Evolutionary conservation across 495 filamentous ascomycete species (phyloP).

Genomic region (Penicillium goetzii): DNA sequence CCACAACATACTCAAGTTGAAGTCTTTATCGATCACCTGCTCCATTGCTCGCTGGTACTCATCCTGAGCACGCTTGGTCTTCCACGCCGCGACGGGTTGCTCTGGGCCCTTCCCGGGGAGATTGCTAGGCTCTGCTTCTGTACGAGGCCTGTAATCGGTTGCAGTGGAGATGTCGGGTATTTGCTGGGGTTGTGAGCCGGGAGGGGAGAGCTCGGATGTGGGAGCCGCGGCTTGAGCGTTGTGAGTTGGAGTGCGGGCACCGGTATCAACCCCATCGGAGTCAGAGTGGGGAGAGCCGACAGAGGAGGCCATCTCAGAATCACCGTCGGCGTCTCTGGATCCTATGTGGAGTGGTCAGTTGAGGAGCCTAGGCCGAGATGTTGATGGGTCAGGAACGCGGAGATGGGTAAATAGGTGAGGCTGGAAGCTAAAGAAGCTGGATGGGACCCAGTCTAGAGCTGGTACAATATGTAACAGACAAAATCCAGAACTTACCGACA

Average conservation of each 20-base stretch:
- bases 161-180: conserved; percentile 14
- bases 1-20: conserved; percentile 46
- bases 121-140: background rate
- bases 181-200: conserved; percentile 52
- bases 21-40: conserved; percentile 52
- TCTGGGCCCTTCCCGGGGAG: conserved; percentile 27
- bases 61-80: conserved; percentile 61
- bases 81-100: conserved; percentile 58
- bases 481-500: conserved; percentile 20
- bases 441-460: background rate
- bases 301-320: conserved; percentile 62
- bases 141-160: background rate
- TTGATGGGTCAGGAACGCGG: background rate
- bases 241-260: conserved; percentile 44
- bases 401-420: conserved; percentile 1
- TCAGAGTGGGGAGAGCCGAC: conserved; percentile 43
- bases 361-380: conserved; percentile 13
- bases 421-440: background rate
- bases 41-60: conserved; percentile 60
- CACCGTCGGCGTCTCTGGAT: conserved; percentile 54
- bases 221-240: conserved; percentile 23
- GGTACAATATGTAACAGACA: background rate
- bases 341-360: conserved; percentile 20
- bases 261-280: conserved; percentile 37
- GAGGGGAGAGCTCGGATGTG: conserved; percentile 56